A percentile compares a stretch with the other conserved stretches of the same genome.
These are phyloP conservation scores for Apiospora kogelbergensis DNA, from an alignment of 2,329 filamentous ascomycete species.

Conservation along the genomic window DNA sequence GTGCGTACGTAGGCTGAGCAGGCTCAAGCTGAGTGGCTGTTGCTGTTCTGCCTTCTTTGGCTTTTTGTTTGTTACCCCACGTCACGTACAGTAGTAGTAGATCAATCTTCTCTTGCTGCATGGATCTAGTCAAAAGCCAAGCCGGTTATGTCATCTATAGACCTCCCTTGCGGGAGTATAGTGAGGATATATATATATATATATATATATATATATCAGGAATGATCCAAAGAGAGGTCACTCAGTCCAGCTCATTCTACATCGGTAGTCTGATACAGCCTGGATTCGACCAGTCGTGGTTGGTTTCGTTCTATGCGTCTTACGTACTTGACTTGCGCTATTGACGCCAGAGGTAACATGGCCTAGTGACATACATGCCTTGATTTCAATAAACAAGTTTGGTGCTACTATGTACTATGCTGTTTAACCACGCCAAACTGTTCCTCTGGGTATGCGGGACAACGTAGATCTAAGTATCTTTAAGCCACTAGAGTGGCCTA, in stretches of 20 bases:
- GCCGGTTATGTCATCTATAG: constrained; percentile 5
- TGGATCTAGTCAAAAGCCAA: background rate
- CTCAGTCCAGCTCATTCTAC: background rate
- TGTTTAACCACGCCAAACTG: background rate
- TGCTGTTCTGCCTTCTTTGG: background rate
- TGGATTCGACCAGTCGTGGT: background rate
- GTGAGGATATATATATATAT: background rate
- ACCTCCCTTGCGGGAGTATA: background rate
- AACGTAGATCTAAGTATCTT: background rate
- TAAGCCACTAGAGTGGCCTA: background rate
- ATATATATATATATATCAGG: background rate
- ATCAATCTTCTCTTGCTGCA: background rate
- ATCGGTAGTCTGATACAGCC: background rate
- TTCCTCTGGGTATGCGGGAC: background rate
- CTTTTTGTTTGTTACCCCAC: background rate
- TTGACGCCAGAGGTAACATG: background rate
- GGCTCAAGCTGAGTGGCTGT: background rate
- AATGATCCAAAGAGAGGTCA: background rate
- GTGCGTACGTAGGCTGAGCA: background rate
- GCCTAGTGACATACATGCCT: background rate
- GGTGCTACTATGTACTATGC: background rate
- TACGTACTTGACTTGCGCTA: background rate
- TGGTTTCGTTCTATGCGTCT: background rate
- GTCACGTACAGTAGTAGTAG: background rate
- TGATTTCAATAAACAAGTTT: background rate